Base-by-base conservation (phyloP, 2,329 filamentous ascomycete species). In the Capronia epimyces region DNA sequence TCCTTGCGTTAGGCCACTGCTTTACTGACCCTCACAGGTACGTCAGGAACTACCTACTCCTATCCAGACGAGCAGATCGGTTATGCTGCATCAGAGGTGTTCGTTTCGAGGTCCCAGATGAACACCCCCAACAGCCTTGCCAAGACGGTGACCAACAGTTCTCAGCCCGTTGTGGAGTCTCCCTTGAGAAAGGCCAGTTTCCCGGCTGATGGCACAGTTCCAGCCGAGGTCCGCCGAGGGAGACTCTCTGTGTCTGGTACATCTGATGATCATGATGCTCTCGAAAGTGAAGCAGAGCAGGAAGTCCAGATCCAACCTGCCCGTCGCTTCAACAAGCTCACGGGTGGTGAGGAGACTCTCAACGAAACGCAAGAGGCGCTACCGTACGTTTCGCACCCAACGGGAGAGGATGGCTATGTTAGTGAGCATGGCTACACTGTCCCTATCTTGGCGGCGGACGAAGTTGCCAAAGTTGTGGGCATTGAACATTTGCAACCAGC, bases 51-150 rank as follows among this genome's bases (percentile, higher is more conserved):
- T 45, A 76, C 81, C 50, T 70, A 79, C 43, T 82, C 87, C 50
- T 93, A 89, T 3, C 93, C 93, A 2, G 88, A 87, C 61, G 91
- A 97, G 63, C 87, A 97, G 65, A 82, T 95, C 61, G 93, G 87
- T 16, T 95, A 90, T 71, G 80, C 89, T 55, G 91, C 89, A 10
- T 84, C 82, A 9, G 89, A 96, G 58, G 84, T 95, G 64, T 95
- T 89, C 64, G 77, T 83, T 13, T 86, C 84, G 24, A 84, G 88
- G 54, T 82, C 89, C 55, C 76, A 81, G 39, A 86, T 86, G n/a
- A 85, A 86, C 43, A 79, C 80, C 13, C 69, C 71, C 20, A 63
- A 66, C n/a, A 67, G 71, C 43, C 58, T 69, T 25, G 53, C 66
- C n/a, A 60, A 65, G 47, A 66, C 69, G 34, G 65, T 73, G 18